Evolutionary conservation across 441 rosid species (phyloP).

Genomic region (Mallotus repandus): DNA sequence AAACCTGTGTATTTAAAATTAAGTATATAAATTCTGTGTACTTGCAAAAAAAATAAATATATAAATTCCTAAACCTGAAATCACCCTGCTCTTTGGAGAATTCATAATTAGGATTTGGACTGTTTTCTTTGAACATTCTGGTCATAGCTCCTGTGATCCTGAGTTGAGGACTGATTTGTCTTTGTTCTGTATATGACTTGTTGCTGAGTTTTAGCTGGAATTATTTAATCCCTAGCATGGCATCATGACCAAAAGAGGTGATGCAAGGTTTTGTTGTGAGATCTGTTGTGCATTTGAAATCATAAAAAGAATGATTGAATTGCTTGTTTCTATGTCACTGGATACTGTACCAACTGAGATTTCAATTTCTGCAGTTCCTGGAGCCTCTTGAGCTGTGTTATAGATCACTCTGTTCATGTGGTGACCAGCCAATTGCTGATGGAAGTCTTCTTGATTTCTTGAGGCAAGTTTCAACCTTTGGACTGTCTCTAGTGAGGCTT

Average conservation of each 20-base stretch:
- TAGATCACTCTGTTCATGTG: conserved; percentile 76
- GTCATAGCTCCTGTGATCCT: not conserved
- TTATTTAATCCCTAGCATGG: not conserved
- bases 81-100: not conserved
- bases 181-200: not conserved
- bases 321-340: not conserved
- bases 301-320: not conserved
- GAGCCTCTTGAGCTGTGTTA: conserved; percentile 94
- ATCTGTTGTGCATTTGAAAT: not conserved
- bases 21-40: not conserved
- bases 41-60: too few relatives aligned
- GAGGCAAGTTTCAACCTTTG: conserved; percentile 94
- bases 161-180: not conserved
- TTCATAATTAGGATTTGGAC: not conserved
- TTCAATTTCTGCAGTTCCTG: conserved; percentile 57
- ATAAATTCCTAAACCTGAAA: too few relatives aligned
- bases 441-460: conserved; percentile 94
- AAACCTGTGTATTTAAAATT: not conserved
- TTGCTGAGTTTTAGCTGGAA: not conserved
- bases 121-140: not conserved
- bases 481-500: conserved; percentile 81
- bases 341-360: conserved; percentile 11
- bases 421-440: conserved; percentile 89
- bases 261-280: not conserved
- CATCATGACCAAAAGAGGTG: not conserved